Evolutionary conservation across 805 yeast species (phyloP).

Genomic region (Yarrowia alimentaria): DNA sequence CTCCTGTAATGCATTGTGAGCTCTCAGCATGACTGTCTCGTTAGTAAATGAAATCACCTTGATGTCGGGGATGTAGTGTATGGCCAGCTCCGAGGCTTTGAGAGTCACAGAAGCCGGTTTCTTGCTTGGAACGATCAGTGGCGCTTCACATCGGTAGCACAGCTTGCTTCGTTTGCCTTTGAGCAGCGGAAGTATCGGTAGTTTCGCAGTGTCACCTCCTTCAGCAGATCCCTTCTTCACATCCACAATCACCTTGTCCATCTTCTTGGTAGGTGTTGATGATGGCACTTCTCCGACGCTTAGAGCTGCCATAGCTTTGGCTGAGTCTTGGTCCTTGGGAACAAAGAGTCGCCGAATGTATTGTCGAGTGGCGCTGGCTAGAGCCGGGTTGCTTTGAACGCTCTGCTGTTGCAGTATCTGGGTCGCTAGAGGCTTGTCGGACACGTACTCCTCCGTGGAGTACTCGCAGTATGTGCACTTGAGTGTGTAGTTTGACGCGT

Average conservation of each 20-base stretch:
- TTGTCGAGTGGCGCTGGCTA: constrained; percentile 5
- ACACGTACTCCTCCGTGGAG: background rate
- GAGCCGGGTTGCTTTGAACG: background rate
- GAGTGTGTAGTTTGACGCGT: background rate
- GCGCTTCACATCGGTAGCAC: constrained; percentile 12
- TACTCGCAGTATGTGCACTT: constrained; percentile 18
- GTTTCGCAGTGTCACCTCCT: no score
- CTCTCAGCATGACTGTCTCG: constrained; percentile 3
- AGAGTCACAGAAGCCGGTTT: constrained; percentile 4
- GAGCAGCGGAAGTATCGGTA: constrained; percentile 1
- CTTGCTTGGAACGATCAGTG: constrained; percentile 7
- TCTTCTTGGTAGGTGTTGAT: background rate
- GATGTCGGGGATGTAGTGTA: constrained; percentile 3
- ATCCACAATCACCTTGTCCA: constrained; percentile 6
- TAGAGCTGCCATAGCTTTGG: constrained; percentile 4
- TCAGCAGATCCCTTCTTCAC: background rate
- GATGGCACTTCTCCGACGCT: no score
- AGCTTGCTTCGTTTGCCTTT: constrained; percentile 6
- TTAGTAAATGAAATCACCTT: background rate
- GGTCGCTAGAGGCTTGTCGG: constrained; percentile 8
- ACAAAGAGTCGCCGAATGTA: constrained; percentile 14
- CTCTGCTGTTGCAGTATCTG: constrained; percentile 14
- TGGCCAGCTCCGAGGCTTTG: constrained; percentile 7
- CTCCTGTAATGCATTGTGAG: constrained; percentile 6
- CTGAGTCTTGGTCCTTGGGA: constrained; percentile 1